A percentile compares a stretch with the other conserved stretches of the same genome.
Evolutionary conservation across 1,139 yeast genomes (phyloP).

Genomic region (Yamadazyma membranifaciens): DNA sequence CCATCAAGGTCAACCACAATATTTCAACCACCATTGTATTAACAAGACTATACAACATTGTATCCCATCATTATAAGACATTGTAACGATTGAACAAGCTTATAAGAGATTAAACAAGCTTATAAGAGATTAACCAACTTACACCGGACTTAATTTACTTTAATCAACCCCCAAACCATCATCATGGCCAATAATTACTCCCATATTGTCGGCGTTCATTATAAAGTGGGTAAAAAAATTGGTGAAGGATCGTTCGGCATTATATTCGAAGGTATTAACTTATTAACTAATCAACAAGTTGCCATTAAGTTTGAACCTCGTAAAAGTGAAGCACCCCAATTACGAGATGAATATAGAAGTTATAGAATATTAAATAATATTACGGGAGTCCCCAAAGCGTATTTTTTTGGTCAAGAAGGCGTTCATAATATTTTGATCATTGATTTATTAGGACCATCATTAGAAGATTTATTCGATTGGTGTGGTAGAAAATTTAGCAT

Average conservation of each 20-base stretch:
- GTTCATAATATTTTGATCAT: slow-evolving; percentile 72
- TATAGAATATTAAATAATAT: slow-evolving; percentile 63
- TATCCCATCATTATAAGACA: too few species aligned
- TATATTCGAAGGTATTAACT: slow-evolving; percentile 90
- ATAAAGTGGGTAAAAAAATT: slow-evolving; percentile 92
- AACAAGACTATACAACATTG: too few species aligned
- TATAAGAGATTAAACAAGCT: too few species aligned
- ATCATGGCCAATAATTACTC: slow-evolving; percentile 16
- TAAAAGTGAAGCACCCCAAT: slow-evolving; percentile 77
- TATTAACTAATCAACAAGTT: slow-evolving; percentile 74
- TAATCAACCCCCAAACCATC: too few species aligned
- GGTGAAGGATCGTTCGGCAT: slow-evolving; percentile 99
- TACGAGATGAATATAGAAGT: slow-evolving; percentile 74
- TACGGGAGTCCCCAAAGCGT: slow-evolving; percentile 70
- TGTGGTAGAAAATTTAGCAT: slow-evolving; percentile 70
- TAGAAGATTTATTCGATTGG: slow-evolving; percentile 81
- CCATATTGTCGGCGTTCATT: slow-evolving; percentile 65
- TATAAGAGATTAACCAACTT: too few species aligned
- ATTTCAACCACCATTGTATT: too few species aligned
- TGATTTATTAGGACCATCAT: slow-evolving; percentile 72
- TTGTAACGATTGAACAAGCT: too few species aligned
- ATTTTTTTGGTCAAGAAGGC: slow-evolving; percentile 80
- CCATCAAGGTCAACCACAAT: too few species aligned
- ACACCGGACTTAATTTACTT: too few species aligned
- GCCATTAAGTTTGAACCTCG: slow-evolving; percentile 79